Percentiles rank a stretch among this genome's conserved stretches.
These are phyloP conservation scores for Dioscorea alata DNA, from an alignment of 106 monocot species.

Conservation along the genomic window DNA sequence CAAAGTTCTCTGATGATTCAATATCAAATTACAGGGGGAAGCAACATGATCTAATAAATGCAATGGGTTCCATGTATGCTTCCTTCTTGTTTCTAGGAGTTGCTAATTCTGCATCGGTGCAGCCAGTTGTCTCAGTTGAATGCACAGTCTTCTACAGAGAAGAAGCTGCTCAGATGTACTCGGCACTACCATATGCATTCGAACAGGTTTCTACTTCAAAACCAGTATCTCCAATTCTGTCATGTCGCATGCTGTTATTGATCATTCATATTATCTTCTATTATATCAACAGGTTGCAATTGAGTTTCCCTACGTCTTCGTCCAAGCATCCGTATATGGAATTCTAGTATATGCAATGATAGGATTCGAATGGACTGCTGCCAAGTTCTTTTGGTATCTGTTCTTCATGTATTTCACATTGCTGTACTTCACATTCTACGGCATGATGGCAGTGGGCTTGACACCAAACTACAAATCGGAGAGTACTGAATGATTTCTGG, in stretches of 20 bases:
- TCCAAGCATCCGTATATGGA: slow-evolving; percentile 7
- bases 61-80: slow-evolving; percentile 13
- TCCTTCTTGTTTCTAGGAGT: slow-evolving; percentile 5
- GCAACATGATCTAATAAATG: slow-evolving; percentile 7
- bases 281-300: neutral
- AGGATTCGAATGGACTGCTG: slow-evolving; percentile 10
- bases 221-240: neutral
- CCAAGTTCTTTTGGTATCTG: slow-evolving; percentile 19
- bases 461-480: slow-evolving; percentile 13
- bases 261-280: neutral
- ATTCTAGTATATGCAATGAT: slow-evolving; percentile 12
- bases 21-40: neutral
- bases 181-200: slow-evolving; percentile 10
- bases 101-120: neutral
- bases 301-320: slow-evolving; percentile 6
- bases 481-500: slow-evolving; percentile 25
- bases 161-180: slow-evolving; percentile 11
- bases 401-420: slow-evolving; percentile 23
- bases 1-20: neutral
- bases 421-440: slow-evolving; percentile 22
- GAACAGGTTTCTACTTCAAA: neutral
- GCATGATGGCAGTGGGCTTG: slow-evolving; percentile 18
- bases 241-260: neutral
- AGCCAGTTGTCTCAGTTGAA: slow-evolving; percentile 7
- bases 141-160: slow-evolving; percentile 13